Conservation (phyloP, 1,284 basidiomycete genomes). For the Rhodotorula sp. region DNA sequence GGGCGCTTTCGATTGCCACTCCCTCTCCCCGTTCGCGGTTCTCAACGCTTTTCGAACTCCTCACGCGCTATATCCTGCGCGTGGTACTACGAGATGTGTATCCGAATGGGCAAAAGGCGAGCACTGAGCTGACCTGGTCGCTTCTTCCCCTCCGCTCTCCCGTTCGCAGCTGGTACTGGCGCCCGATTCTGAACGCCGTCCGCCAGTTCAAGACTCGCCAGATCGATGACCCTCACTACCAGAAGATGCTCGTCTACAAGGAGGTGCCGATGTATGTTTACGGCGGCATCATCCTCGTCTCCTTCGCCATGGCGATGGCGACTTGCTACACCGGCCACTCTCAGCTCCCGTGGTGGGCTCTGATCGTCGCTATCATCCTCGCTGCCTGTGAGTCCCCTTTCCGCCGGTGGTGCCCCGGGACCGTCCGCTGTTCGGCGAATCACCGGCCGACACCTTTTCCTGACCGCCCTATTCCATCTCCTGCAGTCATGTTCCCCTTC, state of each 20-base stretch:
- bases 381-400: slow-evolving; percentile 51
- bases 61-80: neutral
- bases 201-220: slow-evolving; percentile 46
- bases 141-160: no score
- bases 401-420: slow-evolving; percentile 36
- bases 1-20: neutral
- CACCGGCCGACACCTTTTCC: slow-evolving; percentile 57
- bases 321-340: slow-evolving; percentile 54
- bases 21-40: neutral
- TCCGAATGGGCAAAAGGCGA: no score
- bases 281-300: slow-evolving; percentile 58
- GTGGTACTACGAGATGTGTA: no score
- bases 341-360: slow-evolving; percentile 62
- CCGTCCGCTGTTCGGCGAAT: slow-evolving; percentile 46
- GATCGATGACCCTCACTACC: slow-evolving; percentile 57
- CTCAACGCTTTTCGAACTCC: neutral
- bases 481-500: slow-evolving; percentile 57
- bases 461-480: slow-evolving; percentile 43
- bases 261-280: slow-evolving; percentile 57
- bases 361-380: slow-evolving; percentile 52
- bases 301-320: slow-evolving; percentile 54
- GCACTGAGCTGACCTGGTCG: no score
- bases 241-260: slow-evolving; percentile 13
- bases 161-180: slow-evolving; percentile 56
- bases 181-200: slow-evolving; percentile 53